These are phyloP conservation scores for Saccharomycopsis malanga DNA, from an alignment of 805 yeast genomes.

Conservation along the genomic window DNA sequence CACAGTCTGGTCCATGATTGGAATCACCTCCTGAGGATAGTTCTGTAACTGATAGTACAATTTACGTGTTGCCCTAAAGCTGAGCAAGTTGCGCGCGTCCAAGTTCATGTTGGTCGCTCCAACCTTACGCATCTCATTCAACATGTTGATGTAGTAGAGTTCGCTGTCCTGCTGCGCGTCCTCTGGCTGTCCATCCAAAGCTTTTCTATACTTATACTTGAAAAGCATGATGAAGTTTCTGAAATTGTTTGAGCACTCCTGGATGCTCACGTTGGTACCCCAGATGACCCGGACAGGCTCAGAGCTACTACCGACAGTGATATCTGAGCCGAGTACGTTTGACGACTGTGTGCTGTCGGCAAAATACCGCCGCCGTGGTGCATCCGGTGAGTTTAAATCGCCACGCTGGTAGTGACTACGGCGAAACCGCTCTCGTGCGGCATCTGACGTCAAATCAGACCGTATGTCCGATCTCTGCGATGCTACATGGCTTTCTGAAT, in stretches of 20 bases:
- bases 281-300: slow-evolving; percentile 90
- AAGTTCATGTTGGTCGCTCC: slow-evolving; percentile 79
- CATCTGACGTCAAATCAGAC: slow-evolving; percentile 36
- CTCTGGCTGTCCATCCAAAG: slow-evolving; percentile 33
- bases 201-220: slow-evolving; percentile 65
- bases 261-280: slow-evolving; percentile 96
- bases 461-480: slow-evolving; percentile 36
- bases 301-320: slow-evolving; percentile 33
- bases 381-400: slow-evolving; percentile 66
- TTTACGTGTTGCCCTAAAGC: slow-evolving; percentile 69
- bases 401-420: slow-evolving; percentile 55
- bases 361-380: slow-evolving; percentile 55
- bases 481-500: slow-evolving; percentile 22
- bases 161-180: slow-evolving; percentile 54
- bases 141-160: slow-evolving; percentile 62
- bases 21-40: slow-evolving; percentile 94
- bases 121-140: slow-evolving; percentile 66
- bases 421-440: slow-evolving; percentile 30
- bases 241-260: slow-evolving; percentile 75
- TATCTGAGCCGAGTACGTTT: slow-evolving; percentile 23
- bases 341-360: slow-evolving; percentile 23
- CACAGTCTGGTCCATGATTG: slow-evolving; percentile 94
- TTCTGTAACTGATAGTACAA: slow-evolving; percentile 79
- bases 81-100: slow-evolving; percentile 72
- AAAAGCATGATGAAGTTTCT: slow-evolving; percentile 79